These are phyloP conservation scores for Wickerhamomyces bovis DNA, from an alignment of 805 yeast species.

Conservation along the genomic window DNA sequence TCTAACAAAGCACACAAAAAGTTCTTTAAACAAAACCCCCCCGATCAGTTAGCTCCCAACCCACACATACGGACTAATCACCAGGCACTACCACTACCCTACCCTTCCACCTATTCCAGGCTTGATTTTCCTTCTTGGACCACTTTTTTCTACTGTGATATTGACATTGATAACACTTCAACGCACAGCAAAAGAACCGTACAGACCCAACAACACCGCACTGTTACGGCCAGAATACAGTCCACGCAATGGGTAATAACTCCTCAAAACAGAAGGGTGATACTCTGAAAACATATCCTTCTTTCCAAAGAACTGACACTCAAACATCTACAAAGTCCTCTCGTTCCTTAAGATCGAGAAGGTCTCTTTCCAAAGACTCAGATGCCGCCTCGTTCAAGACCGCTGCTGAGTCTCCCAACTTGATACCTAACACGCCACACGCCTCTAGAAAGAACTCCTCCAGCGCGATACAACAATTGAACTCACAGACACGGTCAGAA, in stretches of 20 bases:
- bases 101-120: too few species aligned
- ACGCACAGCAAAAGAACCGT: neutral
- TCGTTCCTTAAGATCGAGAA: conserved; percentile 35
- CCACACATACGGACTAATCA: neutral
- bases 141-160: neutral
- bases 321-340: conserved; percentile 42
- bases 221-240: neutral
- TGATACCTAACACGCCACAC: conserved; percentile 21
- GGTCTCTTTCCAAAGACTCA: conserved; percentile 22
- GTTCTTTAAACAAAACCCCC: too few species aligned
- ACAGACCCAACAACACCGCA: neutral
- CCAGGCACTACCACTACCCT: too few species aligned
- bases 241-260: conserved; percentile 21
- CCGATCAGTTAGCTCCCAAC: neutral
- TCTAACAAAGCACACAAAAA: neutral
- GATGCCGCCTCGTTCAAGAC: conserved; percentile 28
- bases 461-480: conserved; percentile 9
- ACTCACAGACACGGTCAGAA: conserved; percentile 9
- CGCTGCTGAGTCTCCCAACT: conserved; percentile 25
- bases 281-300: conserved; percentile 29
- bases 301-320: conserved; percentile 49
- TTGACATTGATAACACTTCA: neutral
- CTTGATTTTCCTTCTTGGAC: neutral
- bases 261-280: conserved; percentile 25
- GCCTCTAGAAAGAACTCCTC: conserved; percentile 22